phyloP scores from a whole-genome alignment of 2,329 filamentous ascomycete species.

The Pseudogymnoascus pannorum region DNA sequence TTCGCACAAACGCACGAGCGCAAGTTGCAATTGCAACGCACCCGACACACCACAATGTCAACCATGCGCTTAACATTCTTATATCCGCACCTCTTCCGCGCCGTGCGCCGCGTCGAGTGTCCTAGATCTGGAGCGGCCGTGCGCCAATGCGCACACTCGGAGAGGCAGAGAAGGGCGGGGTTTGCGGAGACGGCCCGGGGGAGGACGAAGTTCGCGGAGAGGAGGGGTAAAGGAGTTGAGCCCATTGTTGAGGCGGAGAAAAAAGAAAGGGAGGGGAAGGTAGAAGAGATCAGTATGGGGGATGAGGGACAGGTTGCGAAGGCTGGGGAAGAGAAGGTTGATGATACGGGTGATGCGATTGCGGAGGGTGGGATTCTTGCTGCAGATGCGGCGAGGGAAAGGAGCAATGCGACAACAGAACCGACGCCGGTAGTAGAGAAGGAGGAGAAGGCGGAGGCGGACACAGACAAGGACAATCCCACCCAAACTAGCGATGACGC shows the following conservation, averaged over 20 bases:
- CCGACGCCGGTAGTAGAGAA: constrained; percentile 7
- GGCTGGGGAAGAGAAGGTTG: constrained; percentile 24
- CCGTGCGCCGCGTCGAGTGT: constrained; percentile 40
- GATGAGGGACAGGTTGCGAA: background rate
- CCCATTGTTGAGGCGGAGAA: constrained; percentile 35
- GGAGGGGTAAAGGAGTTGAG: constrained; percentile 56
- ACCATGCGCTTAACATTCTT: constrained; percentile 58
- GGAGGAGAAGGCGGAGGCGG: constrained; percentile 4
- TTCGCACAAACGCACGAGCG: background rate
- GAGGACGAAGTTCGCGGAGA: constrained; percentile 41
- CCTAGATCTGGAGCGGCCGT: constrained; percentile 29
- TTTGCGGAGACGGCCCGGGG: constrained; percentile 34
- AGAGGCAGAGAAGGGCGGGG: constrained; percentile 23
- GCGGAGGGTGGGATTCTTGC: constrained; percentile 10
- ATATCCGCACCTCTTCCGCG: constrained; percentile 59
- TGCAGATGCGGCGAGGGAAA: constrained; percentile 10
- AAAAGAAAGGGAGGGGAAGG: constrained; percentile 18
- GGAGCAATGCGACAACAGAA: background rate
- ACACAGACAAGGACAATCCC: constrained; percentile 7
- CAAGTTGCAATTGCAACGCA: background rate
- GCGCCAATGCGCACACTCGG: constrained; percentile 23
- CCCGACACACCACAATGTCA: constrained; percentile 42
- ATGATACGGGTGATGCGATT: constrained; percentile 15
- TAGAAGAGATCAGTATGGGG: background rate
- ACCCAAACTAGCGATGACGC: constrained; percentile 18